These are phyloP conservation scores for Umbellularia californica DNA, from an alignment of 164 flowering plant species.

Conservation along the genomic window DNA sequence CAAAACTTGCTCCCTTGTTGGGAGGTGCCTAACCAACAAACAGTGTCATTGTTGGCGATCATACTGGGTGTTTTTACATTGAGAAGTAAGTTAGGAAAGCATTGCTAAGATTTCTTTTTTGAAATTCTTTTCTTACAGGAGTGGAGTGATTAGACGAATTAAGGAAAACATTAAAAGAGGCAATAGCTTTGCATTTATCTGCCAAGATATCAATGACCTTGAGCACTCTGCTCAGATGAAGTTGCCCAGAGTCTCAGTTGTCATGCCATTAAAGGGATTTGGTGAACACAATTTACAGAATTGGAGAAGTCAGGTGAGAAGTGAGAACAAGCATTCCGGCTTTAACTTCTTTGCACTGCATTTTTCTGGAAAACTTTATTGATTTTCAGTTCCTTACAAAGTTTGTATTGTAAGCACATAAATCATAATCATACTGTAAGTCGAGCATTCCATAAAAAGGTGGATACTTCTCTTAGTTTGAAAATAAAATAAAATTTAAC, in stretches of 20 bases:
- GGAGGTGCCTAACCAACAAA: neutral
- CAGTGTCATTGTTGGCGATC: neutral
- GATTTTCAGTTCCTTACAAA: neutral
- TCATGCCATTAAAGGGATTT: constrained; percentile 98
- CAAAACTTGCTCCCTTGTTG: too few species aligned
- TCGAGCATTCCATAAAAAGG: neutral
- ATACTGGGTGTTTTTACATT: neutral
- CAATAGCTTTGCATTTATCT: constrained; percentile 77
- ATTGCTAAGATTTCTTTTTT: constrained; percentile 2
- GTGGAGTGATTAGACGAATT: constrained; percentile 62
- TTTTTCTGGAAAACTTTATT: neutral
- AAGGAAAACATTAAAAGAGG: constrained; percentile 47
- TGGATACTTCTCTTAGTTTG: neutral
- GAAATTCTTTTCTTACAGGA: constrained; percentile 38
- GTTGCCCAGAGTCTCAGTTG: constrained; percentile 81
- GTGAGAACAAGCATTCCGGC: constrained; percentile 28
- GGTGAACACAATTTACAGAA: constrained; percentile 96
- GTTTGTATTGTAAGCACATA: too few species aligned
- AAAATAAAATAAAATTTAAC: too few species aligned
- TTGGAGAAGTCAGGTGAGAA: constrained; percentile 92
- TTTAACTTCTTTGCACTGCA: neutral
- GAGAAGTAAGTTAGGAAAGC: neutral
- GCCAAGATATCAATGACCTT: constrained; percentile 70
- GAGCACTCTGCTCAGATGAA: constrained; percentile 79
- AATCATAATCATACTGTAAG: neutral